These are phyloP conservation scores for Trichaptum fuscoviolaceum DNA, from an alignment of 768 basidiomycete species.

Conservation along the genomic window DNA sequence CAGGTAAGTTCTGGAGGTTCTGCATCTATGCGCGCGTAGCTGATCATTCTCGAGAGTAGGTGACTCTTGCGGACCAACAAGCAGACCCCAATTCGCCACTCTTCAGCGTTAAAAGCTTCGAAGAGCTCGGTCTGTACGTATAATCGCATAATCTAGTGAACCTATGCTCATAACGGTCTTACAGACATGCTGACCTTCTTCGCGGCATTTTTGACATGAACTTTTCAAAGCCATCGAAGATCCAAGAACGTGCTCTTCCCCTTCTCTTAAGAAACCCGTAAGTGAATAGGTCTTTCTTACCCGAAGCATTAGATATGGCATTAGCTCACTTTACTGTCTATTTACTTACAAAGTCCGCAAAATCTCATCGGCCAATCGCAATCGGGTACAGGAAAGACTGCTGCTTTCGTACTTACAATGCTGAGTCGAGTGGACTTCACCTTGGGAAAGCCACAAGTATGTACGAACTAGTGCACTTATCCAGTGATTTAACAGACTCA, in stretches of 20 bases:
- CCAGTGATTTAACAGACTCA: not conserved
- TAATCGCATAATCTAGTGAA: constrained; percentile 2
- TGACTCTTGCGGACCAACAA: constrained; percentile 96
- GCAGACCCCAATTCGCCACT: constrained; percentile 94
- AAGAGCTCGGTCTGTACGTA: constrained; percentile 89
- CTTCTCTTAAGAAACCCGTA: constrained; percentile 88
- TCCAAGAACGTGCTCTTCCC: constrained; percentile 94
- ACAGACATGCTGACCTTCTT: constrained; percentile 77
- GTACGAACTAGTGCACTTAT: constrained; percentile 9
- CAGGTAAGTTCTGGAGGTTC: constrained; percentile 42
- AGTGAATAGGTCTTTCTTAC: constrained; percentile 22
- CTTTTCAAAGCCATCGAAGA: constrained; percentile 97
- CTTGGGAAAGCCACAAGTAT: constrained; percentile 77
- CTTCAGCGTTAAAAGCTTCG: constrained; percentile 89
- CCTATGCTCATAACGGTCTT: not conserved
- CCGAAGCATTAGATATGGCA: not conserved
- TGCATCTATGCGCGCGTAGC: not conserved
- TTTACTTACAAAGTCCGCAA: constrained; percentile 59
- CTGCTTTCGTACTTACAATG: constrained; percentile 97
- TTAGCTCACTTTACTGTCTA: constrained; percentile 7
- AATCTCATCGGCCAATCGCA: constrained; percentile 99
- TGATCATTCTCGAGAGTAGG: constrained; percentile 38
- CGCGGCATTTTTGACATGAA: constrained; percentile 94
- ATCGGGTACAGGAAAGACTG: constrained; percentile 98
- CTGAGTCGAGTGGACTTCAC: constrained; percentile 87